Percentiles rank a stretch among this genome's conserved stretches.
phyloP scores from a whole-genome alignment of 148 eudicot genomes.

The Drosera capensis region DNA sequence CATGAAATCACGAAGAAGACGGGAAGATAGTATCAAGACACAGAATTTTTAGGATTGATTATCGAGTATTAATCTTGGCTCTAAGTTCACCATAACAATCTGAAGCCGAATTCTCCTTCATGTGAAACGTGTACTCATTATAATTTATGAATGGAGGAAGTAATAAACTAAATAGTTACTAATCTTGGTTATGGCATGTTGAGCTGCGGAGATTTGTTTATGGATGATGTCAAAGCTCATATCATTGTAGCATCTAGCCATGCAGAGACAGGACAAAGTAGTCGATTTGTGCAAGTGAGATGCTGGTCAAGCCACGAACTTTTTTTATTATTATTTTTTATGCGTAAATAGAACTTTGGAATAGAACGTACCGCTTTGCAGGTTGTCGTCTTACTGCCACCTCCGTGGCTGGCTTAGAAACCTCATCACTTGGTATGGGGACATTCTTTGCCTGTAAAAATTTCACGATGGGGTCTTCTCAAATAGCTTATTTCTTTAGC shows the following conservation, averaged over 20 bases:
- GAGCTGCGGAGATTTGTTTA: too few relatives aligned
- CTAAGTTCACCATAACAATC: neutral
- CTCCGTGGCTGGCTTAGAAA: conserved; percentile 29
- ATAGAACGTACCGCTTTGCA: conserved; percentile 23
- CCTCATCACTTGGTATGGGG: conserved; percentile 24
- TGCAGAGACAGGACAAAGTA: too few relatives aligned
- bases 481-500: conserved; percentile 3
- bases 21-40: neutral
- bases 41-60: neutral
- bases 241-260: too few relatives aligned
- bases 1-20: neutral
- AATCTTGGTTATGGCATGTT: too few relatives aligned
- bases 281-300: neutral
- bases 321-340: too few relatives aligned
- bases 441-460: conserved; percentile 41
- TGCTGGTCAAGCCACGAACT: neutral
- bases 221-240: too few relatives aligned
- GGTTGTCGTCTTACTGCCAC: conserved; percentile 30
- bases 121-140: too few relatives aligned
- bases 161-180: too few relatives aligned
- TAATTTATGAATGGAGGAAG: too few relatives aligned
- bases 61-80: neutral
- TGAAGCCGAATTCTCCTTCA: too few relatives aligned
- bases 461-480: conserved; percentile 9
- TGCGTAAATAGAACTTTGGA: conserved; percentile 1